A percentile compares a stretch with the other conserved stretches of the same genome.
Conservation (phyloP, 331 rosid species). For the Cydonia oblonga region DNA sequence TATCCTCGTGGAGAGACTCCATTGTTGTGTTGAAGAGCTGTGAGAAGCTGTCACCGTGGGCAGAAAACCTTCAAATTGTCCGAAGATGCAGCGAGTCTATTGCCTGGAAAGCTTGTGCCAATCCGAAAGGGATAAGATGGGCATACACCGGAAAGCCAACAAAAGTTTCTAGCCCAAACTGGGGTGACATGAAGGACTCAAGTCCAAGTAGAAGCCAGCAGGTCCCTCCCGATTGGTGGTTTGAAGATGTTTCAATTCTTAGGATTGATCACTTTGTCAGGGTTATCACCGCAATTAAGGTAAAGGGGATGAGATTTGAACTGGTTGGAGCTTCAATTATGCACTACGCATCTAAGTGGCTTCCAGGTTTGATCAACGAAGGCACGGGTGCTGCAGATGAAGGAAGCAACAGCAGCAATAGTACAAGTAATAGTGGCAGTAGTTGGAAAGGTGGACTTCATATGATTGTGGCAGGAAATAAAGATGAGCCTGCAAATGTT, state of each 20-base stretch:
- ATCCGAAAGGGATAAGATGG: slow-evolving; percentile 91
- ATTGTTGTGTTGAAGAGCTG: slow-evolving; percentile 83
- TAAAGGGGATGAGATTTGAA: slow-evolving; percentile 83
- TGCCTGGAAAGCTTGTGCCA: slow-evolving; percentile 96
- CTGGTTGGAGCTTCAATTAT: slow-evolving; percentile 63
- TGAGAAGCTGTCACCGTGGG: slow-evolving; percentile 91
- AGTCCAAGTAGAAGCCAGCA: slow-evolving; percentile 67
- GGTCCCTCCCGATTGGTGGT: slow-evolving; percentile 98
- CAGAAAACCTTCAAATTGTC: slow-evolving; percentile 84
- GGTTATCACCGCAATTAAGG: slow-evolving; percentile 84
- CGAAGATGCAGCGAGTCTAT: slow-evolving; percentile 88
- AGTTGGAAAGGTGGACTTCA: slow-evolving; percentile 83
- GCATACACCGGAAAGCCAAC: slow-evolving; percentile 64
- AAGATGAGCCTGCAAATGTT: slow-evolving; percentile 37
- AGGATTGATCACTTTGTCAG: slow-evolving; percentile 89
- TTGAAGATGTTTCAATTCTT: slow-evolving; percentile 78
- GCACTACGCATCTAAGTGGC: slow-evolving; percentile 83
- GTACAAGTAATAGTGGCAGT: slow-evolving; percentile 29
- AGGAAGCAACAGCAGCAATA: slow-evolving; percentile 38
- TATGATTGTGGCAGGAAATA: slow-evolving; percentile 53
- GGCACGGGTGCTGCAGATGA: slow-evolving; percentile 30
- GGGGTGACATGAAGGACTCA: slow-evolving; percentile 67
- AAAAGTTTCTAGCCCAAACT: slow-evolving; percentile 58
- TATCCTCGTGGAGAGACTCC: slow-evolving; percentile 93
- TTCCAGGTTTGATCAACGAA: slow-evolving; percentile 46